Evolutionary conservation across 2,329 filamentous ascomycete species (phyloP).

Genomic region (Penicillium sp.): DNA sequence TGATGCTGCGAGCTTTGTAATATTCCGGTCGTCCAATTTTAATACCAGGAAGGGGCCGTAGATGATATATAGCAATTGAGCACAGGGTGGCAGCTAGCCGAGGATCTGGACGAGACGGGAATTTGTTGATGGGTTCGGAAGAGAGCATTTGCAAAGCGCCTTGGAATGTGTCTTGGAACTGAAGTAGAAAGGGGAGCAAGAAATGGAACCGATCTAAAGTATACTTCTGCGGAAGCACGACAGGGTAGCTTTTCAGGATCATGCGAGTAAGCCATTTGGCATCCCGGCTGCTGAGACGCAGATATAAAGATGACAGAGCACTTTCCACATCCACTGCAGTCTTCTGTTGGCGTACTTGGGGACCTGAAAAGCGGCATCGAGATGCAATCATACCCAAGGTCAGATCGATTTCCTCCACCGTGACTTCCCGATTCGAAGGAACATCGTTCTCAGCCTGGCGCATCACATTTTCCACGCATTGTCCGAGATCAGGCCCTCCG

Average conservation of each 20-base stretch:
- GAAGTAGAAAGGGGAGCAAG: conserved; percentile 66
- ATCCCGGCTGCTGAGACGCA: conserved; percentile 62
- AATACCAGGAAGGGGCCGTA: conserved; percentile 57
- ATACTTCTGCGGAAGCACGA: conserved; percentile 57
- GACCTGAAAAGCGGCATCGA: conserved; percentile 68
- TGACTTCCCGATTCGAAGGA: conserved; percentile 48
- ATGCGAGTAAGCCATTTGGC: conserved; percentile 86
- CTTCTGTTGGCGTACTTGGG: conserved; percentile 50
- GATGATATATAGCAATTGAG: conserved; percentile 37
- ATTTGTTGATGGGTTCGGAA: conserved; percentile 32
- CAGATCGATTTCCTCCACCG: conserved; percentile 69
- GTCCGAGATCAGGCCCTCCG: conserved; percentile 65
- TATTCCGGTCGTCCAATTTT: conserved; percentile 66
- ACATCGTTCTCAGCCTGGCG: conserved; percentile 53
- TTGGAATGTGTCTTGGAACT: conserved; percentile 67
- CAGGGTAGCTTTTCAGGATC: conserved; percentile 71
- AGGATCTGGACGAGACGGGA: conserved; percentile 38
- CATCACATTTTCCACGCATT: conserved; percentile 67
- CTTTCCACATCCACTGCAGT: conserved; percentile 43
- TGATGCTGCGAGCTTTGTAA: conserved; percentile 67
- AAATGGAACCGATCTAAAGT: conserved; percentile 65
- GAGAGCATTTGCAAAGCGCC: conserved; percentile 57
- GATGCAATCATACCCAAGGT: conserved; percentile 66
- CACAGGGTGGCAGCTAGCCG: conserved; percentile 29
- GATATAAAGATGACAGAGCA: conserved; percentile 57